Percentiles rank a stretch among this genome's conserved stretches.
Evolutionary conservation across 495 filamentous ascomycete genomes (phyloP).

Genomic region (Clavariopsis aquatica): DNA sequence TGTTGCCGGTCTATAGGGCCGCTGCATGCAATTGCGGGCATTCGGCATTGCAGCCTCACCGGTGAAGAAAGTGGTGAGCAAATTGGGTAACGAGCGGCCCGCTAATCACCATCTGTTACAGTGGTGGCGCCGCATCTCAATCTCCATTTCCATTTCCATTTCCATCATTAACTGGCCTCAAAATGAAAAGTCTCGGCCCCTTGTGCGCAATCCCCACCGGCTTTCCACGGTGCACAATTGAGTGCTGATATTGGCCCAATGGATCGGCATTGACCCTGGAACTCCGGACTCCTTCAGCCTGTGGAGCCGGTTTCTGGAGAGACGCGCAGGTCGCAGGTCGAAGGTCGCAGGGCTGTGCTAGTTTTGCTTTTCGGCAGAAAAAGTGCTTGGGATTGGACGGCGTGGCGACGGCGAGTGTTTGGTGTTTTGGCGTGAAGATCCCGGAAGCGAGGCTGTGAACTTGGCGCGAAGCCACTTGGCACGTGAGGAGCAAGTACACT

Average conservation of each 20-base stretch:
- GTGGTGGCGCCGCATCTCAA: not conserved
- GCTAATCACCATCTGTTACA: too few relatives aligned
- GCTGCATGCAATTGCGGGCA: not conserved
- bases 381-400: constrained; percentile 11
- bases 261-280: not conserved
- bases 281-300: not conserved
- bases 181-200: not conserved
- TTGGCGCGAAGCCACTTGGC: not conserved
- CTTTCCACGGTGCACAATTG: not conserved
- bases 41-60: constrained; percentile 13
- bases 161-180: not conserved
- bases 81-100: not conserved
- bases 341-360: constrained; percentile 19
- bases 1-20: not conserved
- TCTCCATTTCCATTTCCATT: not conserved
- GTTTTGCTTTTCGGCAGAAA: constrained; percentile 27
- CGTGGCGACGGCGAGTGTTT: not conserved
- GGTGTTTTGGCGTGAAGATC: not conserved
- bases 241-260: not conserved
- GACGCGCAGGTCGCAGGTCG: not conserved
- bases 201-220: not conserved
- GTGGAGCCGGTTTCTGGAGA: constrained; percentile 23
- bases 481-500: not conserved
- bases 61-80: not conserved
- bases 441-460: not conserved